These are phyloP conservation scores for Beauveria varroae DNA, from an alignment of 2,329 filamentous ascomycete genomes.

Conservation along the genomic window DNA sequence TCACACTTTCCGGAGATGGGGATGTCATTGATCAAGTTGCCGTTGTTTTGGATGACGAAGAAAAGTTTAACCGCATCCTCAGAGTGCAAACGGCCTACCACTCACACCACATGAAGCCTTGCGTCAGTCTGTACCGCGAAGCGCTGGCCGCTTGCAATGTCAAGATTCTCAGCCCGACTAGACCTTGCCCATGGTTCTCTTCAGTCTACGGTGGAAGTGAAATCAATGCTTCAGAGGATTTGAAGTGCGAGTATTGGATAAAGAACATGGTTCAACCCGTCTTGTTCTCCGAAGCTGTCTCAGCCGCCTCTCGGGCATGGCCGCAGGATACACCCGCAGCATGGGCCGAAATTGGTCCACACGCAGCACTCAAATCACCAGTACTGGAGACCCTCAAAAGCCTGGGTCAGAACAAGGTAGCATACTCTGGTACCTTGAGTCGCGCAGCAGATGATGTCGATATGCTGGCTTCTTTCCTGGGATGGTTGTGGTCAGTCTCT, in stretches of 20 bases:
- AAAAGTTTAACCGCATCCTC: constrained; percentile 17
- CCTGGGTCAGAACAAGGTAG: neutral
- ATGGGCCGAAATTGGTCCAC: constrained; percentile 7
- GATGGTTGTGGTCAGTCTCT: neutral
- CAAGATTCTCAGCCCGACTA: neutral
- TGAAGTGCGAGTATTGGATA: neutral
- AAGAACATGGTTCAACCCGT: constrained; percentile 10
- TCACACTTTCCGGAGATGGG: constrained; percentile 19
- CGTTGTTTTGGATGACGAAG: constrained; percentile 8
- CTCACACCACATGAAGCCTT: constrained; percentile 21
- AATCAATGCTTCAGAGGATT: neutral
- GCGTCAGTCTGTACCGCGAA: neutral
- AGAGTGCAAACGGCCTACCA: constrained; percentile 24
- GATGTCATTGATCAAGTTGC: constrained; percentile 15
- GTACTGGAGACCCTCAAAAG: constrained; percentile 21
- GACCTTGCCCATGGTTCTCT: constrained; percentile 1
- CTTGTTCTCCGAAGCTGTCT: constrained; percentile 5
- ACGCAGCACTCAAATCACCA: constrained; percentile 27
- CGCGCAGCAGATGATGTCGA: neutral
- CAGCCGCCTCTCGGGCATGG: neutral
- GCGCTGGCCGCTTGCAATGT: neutral
- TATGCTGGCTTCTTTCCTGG: neutral
- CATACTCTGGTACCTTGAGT: neutral
- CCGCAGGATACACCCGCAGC: neutral
- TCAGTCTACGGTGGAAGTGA: neutral